Evolutionary conservation across 2,329 filamentous ascomycete genomes (phyloP).

Genomic region (Ceratocystis cubensis): DNA sequence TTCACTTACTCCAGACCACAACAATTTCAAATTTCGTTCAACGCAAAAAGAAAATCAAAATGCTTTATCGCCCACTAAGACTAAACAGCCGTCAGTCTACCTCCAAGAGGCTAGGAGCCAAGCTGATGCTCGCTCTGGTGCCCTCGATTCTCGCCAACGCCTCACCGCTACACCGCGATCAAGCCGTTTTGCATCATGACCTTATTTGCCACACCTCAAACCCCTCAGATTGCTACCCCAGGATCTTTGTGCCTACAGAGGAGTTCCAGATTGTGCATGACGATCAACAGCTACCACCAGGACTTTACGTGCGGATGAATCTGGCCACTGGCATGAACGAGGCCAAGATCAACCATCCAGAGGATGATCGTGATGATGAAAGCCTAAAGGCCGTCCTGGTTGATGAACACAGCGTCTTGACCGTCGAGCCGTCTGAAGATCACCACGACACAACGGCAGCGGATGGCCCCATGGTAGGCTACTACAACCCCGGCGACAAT

Average conservation of each 20-base stretch:
- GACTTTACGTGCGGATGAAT: slow-evolving; percentile 54
- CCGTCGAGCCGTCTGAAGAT: slow-evolving; percentile 39
- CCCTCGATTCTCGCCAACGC: slow-evolving; percentile 14
- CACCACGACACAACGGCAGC: slow-evolving; percentile 31
- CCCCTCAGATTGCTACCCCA: slow-evolving; percentile 51
- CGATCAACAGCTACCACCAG: slow-evolving; percentile 52
- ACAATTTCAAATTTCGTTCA: not conserved
- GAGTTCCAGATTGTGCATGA: slow-evolving; percentile 51
- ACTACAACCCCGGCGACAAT: slow-evolving; percentile 34
- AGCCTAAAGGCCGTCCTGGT: slow-evolving; percentile 42
- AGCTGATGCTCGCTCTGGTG: slow-evolving; percentile 6
- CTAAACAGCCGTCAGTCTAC: not conserved
- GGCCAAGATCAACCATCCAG: slow-evolving; percentile 52
- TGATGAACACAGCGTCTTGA: slow-evolving; percentile 31
- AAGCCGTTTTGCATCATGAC: slow-evolving; percentile 29
- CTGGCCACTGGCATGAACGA: slow-evolving; percentile 51
- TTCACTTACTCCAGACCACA: not conserved
- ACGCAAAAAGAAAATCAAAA: not conserved
- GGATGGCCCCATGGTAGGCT: slow-evolving; percentile 35
- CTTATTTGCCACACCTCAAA: slow-evolving; percentile 53
- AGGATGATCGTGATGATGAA: slow-evolving; percentile 34
- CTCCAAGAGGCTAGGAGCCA: not conserved
- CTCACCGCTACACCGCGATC: not conserved
- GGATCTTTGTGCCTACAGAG: slow-evolving; percentile 49
- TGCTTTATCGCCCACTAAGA: slow-evolving; percentile 1